Base-by-base conservation (phyloP, 148 eudicot genomes). In the Nepenthes gracilis region DNA sequence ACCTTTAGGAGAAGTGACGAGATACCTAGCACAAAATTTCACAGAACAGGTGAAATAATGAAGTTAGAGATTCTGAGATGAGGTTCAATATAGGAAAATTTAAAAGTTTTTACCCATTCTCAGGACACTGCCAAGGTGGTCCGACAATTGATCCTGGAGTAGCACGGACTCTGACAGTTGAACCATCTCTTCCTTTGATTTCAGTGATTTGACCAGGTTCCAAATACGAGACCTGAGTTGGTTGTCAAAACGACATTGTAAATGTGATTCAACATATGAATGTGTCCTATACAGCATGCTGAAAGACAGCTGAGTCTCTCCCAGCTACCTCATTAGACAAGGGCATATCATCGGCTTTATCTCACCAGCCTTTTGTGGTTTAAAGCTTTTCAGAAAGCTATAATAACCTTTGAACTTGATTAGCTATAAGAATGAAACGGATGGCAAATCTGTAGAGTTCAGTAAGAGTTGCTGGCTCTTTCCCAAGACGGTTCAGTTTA, bases 101-200 rank as follows among this genome's bases (percentile, higher is more conserved):
- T 40, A 8, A 40, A 49, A 12, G 0, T 49, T 51, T 36, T 34
- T 75, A 92, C 98, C 98, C 98, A 60, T 93, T 93, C 74, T 93
- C 98, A 59, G 98, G 98, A 14, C 96, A 91, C 72, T 93, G 96
- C 98, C 96, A 93, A 69, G 98, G 96, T 64, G 98, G 98, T 59
- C 98, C 98, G 35, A 93, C 78, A 74, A 93, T 83, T 43, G 98
- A 96, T 62, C 98, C 98, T 10, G 91, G 74, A 72, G 96, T 93
- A 34, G 98, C 96, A 54, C 65, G 76, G 34, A 84, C 64, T 70
- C 35, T 73, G 47, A 82, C 90, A 35, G 51, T 72, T 60, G 80
- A 67, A 61, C 95, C 91, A 64, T 79, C 67, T 58, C 33, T 67
- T 34, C 75, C 86, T 73, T 82, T 70, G 62, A 93, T 79, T 58